phyloP scores from a whole-genome alignment of 805 yeast genomes.

The Suhomyces tanzawaensis region DNA sequence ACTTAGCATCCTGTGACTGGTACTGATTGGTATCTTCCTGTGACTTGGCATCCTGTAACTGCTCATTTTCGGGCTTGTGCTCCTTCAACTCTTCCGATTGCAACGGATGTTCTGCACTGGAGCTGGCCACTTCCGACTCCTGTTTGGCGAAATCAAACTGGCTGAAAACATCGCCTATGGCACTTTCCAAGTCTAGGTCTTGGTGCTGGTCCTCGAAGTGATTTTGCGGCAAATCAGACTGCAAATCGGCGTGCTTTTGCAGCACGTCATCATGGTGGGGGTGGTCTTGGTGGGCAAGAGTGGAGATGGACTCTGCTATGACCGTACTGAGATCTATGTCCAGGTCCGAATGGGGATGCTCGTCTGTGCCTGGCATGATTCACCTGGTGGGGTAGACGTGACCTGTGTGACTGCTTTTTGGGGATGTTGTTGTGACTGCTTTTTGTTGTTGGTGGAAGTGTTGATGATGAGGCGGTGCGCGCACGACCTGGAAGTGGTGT shows the following conservation, averaged over 20 bases:
- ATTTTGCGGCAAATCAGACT: slow-evolving; percentile 11
- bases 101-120: too few species aligned
- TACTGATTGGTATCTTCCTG: too few species aligned
- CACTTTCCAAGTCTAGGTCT: slow-evolving; percentile 30
- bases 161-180: slow-evolving; percentile 39
- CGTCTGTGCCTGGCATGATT: not conserved
- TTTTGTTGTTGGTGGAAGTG: slow-evolving; percentile 11
- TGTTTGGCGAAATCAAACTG: slow-evolving; percentile 31
- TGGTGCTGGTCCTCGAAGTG: slow-evolving; percentile 2
- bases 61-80: too few species aligned
- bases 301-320: slow-evolving; percentile 8
- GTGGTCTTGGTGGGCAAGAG: slow-evolving; percentile 1
- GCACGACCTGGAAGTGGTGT: slow-evolving; percentile 3
- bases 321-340: slow-evolving; percentile 10
- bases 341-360: slow-evolving; percentile 2
- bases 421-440: slow-evolving; percentile 16
- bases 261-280: slow-evolving; percentile 1
- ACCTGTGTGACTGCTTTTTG: slow-evolving; percentile 22
- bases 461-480: slow-evolving; percentile 2
- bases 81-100: too few species aligned
- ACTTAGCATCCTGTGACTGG: too few species aligned
- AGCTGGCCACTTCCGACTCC: too few species aligned
- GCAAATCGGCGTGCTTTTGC: not conserved
- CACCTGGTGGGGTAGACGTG: slow-evolving; percentile 3
- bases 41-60: too few species aligned